Conservation (phyloP, 2,329 filamentous ascomycete genomes). For the Sordariomycetes sp. region DNA sequence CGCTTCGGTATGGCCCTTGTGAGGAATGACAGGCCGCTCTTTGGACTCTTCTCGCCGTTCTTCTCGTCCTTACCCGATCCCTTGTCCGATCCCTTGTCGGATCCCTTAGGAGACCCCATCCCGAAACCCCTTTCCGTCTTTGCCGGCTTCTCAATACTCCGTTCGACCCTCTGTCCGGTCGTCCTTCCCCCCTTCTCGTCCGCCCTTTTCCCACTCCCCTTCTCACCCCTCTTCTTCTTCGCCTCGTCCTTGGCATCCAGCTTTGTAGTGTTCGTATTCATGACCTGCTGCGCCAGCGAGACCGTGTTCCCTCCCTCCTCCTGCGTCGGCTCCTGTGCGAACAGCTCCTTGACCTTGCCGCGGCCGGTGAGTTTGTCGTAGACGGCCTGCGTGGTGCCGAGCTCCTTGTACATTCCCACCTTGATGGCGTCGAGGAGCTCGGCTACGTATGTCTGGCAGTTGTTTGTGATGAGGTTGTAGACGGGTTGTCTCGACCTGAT, state of each 20-base stretch:
- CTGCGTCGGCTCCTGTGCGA: conserved; percentile 11
- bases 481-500: conserved; percentile 33
- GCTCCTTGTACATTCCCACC: conserved; percentile 32
- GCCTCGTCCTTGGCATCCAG: conserved; percentile 25
- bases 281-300: conserved; percentile 34
- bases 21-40: no score
- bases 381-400: conserved; percentile 38
- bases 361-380: conserved; percentile 35
- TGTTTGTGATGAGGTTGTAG: conserved; percentile 47
- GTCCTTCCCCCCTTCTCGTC: no score
- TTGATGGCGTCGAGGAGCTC: conserved; percentile 40
- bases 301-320: conserved; percentile 23
- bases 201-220: neutral
- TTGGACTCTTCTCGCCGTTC: no score
- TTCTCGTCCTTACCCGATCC: no score
- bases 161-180: no score
- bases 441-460: conserved; percentile 44
- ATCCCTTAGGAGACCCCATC: no score
- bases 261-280: conserved; percentile 39
- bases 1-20: no score
- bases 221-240: conserved; percentile 8
- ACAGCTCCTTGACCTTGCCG: conserved; percentile 37
- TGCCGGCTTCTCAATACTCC: no score
- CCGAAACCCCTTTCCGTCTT: no score
- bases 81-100: no score